These are phyloP conservation scores for Brassica balearica DNA, from an alignment of 441 rosid species.

Conservation along the genomic window DNA sequence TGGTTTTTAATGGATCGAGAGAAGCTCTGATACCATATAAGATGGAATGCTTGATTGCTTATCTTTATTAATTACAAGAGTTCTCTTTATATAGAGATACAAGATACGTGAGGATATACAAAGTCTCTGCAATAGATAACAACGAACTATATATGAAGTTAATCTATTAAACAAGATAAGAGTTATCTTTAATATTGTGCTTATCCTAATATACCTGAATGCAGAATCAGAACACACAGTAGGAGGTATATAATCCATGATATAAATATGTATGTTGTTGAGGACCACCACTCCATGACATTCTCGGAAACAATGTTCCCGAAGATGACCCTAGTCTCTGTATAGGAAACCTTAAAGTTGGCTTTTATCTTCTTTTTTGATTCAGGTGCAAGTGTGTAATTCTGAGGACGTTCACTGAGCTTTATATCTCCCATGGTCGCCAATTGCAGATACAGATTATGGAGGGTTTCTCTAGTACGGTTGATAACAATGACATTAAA, in stretches of 20 bases:
- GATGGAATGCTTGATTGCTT: too few species aligned
- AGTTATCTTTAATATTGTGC: too few species aligned
- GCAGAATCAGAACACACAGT: slow-evolving; percentile 79
- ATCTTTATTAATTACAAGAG: too few species aligned
- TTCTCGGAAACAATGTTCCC: slow-evolving; percentile 89
- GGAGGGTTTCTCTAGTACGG: slow-evolving; percentile 88
- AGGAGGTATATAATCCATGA: slow-evolving; percentile 92
- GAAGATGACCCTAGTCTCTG: slow-evolving; percentile 88
- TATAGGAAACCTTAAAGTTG: slow-evolving; percentile 87
- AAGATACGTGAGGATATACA: too few species aligned
- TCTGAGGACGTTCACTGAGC: slow-evolving; percentile 89
- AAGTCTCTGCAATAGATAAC: too few species aligned
- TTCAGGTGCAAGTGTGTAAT: slow-evolving; percentile 84
- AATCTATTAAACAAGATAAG: too few species aligned
- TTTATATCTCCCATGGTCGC: slow-evolving; percentile 94
- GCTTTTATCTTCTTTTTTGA: slow-evolving; percentile 89
- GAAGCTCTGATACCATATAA: too few species aligned
- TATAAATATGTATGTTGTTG: slow-evolving; percentile 89
- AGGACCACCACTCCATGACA: slow-evolving; percentile 83
- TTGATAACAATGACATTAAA: slow-evolving; percentile 86
- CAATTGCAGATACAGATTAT: slow-evolving; percentile 83
- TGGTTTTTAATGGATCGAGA: too few species aligned
- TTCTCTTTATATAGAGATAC: too few species aligned
- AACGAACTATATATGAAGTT: too few species aligned
- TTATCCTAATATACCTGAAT: slow-evolving; percentile 36